Base-by-base conservation (phyloP, 192 early-diverging fungal genomes). In the Obelidium mucronatum region DNA sequence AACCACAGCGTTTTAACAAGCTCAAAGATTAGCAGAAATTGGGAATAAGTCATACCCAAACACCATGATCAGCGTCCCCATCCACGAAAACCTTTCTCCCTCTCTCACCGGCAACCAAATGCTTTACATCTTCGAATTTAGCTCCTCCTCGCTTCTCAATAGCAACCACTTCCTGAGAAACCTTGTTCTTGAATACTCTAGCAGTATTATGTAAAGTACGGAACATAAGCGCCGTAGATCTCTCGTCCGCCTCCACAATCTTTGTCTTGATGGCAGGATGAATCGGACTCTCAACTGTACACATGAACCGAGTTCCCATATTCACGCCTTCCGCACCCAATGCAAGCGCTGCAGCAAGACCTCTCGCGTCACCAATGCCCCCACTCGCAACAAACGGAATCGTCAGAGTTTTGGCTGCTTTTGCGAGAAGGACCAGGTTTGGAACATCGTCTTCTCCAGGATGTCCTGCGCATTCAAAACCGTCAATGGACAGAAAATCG, bases 301-400 rank as follows among this genome's bases (percentile, higher is more conserved):
- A 91, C 91, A 94, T 89, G 87, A 94, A 94, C n/a, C 93, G 90
- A 17, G 93, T 94, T 52, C 93, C 93, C 92, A 93, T 93, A 81
- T 93, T 93, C 73, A 93, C 80, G 55, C 92, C 92, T 76, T 87
- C 78, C 19, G 78, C 80, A 8, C 87, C 87, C 11, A 88, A 75
- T 1, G 82, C 82, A 36, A 88, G 76, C 0, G 87, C 86, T 8
- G 82, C 80, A 63, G 90, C 91, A 24, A 94, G 85, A 74, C 93
- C 93, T 34, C 90, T 80, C 22, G 92, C 93, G 75, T 93, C 91
- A 55, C 91, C 93, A 75, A 94, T 88, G 67, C 93, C 93, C 56
- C 69, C 93, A 33, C 91, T 91, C 4, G 93, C 92, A 76, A 94
- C 78, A 83, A 89, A 92, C 8, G 93, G 93, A 36, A 94, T 85